Evolutionary conservation across 2,329 filamentous ascomycete species (phyloP), one percentile per base, ranked within the genome.

Genomic region (Fusarium sp.): DNA sequence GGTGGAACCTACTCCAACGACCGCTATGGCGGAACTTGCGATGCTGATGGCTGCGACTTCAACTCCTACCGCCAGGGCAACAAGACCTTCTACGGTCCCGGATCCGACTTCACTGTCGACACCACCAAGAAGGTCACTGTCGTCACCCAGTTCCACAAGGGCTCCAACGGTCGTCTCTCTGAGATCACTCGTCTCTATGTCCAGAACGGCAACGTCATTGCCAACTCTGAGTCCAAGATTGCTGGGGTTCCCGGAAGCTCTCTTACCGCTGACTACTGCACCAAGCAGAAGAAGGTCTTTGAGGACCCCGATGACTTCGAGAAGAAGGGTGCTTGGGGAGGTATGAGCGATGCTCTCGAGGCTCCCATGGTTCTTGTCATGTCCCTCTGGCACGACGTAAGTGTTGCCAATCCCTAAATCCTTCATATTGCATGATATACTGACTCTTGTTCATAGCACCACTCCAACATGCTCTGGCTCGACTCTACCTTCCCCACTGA

Each of bases 391-490:
- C 88, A 91, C 76, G 90, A 92, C 81, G 78, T 79, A 61, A 77
- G 78, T 76, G 34, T 25, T 11, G n/a, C 9, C 10, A 16, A 59
- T 38, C n/a, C 8, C 25, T 8, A 32, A 22, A 16, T 48, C 22
- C 9, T 34, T 30, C 25, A 25, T 18, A 20, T 52, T 15, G 5
- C 10, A 45, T 40, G 30, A 24, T 22, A 32, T 51, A 46, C 61
- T 72, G 22, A 72, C 56, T 32, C 62, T 34, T 44, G 15, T 29
- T 25, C 43, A 16, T 44, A 80, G 78, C 86, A 92, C 80, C 80
- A 86, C 64, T 81, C 87, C 75, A 85, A 90, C 81, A 93, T 93
- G 90, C 86, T 91, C 75, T 93, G 91, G 91, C 86, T 94, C 74
- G 91, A 93, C 83, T 87, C 86, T 65, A 86, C 82, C 77, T 91